Base-by-base conservation (phyloP, 176 grass and related monocot genomes). In the Puya raimondii region DNA sequence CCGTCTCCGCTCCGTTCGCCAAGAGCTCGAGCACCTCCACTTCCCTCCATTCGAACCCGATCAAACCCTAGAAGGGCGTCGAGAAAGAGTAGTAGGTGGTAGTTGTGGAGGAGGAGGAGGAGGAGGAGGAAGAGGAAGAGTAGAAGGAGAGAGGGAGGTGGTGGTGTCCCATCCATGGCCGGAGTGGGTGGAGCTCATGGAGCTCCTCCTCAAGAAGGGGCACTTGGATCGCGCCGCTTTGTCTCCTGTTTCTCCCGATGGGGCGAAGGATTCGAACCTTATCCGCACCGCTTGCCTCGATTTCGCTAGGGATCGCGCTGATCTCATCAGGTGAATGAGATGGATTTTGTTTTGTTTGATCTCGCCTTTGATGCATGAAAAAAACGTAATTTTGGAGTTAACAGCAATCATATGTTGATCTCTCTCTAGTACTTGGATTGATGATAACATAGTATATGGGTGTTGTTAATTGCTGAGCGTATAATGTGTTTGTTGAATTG, bases 271-370 rank as follows among this genome's bases (percentile, higher is more conserved):
- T 22, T 71, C 74, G 51, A 94, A 94, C 67, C 68, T 42, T 18
- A 71, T 89, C 51, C 90, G 86, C 66, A 94, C 83, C 17, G 90
- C 86, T 27, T 89, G 86, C 83, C 90, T 94, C 59, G 76, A 63
- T 13, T 89, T 93, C 21, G 90, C 80, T 9, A 80, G 90, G 29
- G 80, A 93, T 68, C 75, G 64, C 2, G 65, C 80, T n/a, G 80
- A 73, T 73, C 68, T 89, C 33, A 84, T 94, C 77, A 89, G 86
- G 90, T 89, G 74, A 86, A 70, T 25, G 49, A 0, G 1, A 51
- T 63, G 14, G 70, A 47, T 22, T 64, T 13, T 52, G 23, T 16
- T 18, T 61, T 61, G 56, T 61, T 17, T 61, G 58, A 51, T 58
- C 3, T 74, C 2, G 25, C 12, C 14, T 27, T 11, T 2, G 74